Conservation (phyloP, 1,139 yeast species). For the Petasospora rhodanensis region DNA sequence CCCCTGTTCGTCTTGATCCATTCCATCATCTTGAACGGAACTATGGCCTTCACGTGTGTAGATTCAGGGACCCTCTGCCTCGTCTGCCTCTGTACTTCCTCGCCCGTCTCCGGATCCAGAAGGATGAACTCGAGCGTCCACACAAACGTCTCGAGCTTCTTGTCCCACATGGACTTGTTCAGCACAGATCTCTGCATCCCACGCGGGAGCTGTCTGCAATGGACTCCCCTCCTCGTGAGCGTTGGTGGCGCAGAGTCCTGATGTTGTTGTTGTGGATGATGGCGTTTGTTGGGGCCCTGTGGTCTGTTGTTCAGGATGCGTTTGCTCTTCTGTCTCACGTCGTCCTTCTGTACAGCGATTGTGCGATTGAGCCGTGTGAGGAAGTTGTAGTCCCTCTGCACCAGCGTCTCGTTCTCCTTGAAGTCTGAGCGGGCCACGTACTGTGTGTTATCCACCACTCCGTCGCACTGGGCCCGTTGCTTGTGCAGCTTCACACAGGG, state of each 20-base stretch:
- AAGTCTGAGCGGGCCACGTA: constrained; percentile 41
- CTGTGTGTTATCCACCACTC: constrained; percentile 56
- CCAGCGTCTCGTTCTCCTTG: constrained; percentile 35
- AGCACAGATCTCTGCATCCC: constrained; percentile 70
- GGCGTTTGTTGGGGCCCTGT: constrained; percentile 4
- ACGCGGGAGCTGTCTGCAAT: constrained; percentile 50
- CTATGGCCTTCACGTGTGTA: constrained; percentile 9
- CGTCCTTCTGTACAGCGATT: constrained; percentile 48
- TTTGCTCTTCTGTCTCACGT: constrained; percentile 33
- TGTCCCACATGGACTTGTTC: constrained; percentile 75
- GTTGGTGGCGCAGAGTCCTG: no score
- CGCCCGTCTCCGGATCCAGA: constrained; percentile 26
- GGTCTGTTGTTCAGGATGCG: constrained; percentile 21
- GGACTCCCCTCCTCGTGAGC: constrained; percentile 43
- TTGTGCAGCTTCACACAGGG: constrained; percentile 73
- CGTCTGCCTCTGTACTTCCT: constrained; percentile 8
- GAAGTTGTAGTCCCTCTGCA: constrained; percentile 84
- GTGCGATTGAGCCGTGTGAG: constrained; percentile 56
- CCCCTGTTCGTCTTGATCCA: not conserved
- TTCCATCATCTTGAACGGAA: constrained; percentile 15
- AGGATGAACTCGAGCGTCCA: constrained; percentile 83
- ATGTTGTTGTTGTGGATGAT: constrained; percentile 1
- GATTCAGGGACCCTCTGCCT: constrained; percentile 20
- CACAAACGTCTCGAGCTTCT: constrained; percentile 51
- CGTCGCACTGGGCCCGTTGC: constrained; percentile 56